These are phyloP conservation scores for Puccinia hordei DNA, from an alignment of 1,284 basidiomycete species.

Conservation along the genomic window DNA sequence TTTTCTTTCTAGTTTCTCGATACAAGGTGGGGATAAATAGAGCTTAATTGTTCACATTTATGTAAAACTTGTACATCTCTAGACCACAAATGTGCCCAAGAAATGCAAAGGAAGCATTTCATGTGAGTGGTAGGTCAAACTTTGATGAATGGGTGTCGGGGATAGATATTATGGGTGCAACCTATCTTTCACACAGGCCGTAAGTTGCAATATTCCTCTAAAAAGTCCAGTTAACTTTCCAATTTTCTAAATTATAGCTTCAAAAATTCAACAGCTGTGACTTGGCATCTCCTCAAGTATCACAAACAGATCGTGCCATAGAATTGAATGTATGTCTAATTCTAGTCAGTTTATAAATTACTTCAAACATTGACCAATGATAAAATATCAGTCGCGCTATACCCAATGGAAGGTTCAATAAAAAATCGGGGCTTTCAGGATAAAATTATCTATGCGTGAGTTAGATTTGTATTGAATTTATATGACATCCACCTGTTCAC, in stretches of 20 bases:
- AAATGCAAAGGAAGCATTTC: too few species aligned
- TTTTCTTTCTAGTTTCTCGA: not conserved
- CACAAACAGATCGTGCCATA: slow-evolving; percentile 5
- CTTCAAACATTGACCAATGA: not conserved
- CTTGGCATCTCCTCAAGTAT: not conserved
- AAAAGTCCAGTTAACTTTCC: not conserved
- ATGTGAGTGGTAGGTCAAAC: not conserved
- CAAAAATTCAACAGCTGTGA: slow-evolving; percentile 11
- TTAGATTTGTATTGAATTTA: not conserved
- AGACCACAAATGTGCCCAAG: not conserved
- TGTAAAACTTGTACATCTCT: not conserved
- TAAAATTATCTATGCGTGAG: slow-evolving; percentile 38
- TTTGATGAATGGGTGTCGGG: not conserved
- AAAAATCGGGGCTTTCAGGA: not conserved
- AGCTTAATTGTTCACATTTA: not conserved
- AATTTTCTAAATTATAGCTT: not conserved
- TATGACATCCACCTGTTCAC: not conserved
- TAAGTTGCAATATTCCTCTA: not conserved
- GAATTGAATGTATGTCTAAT: slow-evolving; percentile 32
- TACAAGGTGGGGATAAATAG: not conserved
- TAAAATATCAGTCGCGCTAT: slow-evolving; percentile 22
- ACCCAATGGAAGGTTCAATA: slow-evolving; percentile 29
- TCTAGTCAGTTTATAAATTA: not conserved
- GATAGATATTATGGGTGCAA: not conserved
- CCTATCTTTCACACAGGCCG: slow-evolving; percentile 20